These are phyloP conservation scores for Albophoma yamanashiensis DNA, from an alignment of 2,329 filamentous ascomycete species.

Conservation along the genomic window DNA sequence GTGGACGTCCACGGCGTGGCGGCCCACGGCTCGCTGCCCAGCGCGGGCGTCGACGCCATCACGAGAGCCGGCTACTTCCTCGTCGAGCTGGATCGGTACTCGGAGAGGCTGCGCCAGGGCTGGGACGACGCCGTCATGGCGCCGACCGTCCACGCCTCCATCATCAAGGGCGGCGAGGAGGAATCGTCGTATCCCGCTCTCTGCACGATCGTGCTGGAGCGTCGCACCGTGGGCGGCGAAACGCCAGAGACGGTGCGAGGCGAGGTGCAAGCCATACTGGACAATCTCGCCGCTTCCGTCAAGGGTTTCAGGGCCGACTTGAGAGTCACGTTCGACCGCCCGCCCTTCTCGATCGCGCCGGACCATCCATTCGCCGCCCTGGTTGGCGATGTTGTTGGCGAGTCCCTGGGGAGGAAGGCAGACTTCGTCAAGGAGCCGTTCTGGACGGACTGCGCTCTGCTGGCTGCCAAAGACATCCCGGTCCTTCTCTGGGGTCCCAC, in stretches of 20 bases:
- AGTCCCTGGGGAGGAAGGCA: slow-evolving; percentile 14
- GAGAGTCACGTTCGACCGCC: slow-evolving; percentile 28
- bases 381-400: slow-evolving; percentile 15
- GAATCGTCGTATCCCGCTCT: slow-evolving; percentile 37
- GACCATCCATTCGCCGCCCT: slow-evolving; percentile 29
- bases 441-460: slow-evolving; percentile 41
- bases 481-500: slow-evolving; percentile 34
- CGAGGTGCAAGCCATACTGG: slow-evolving; percentile 27
- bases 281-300: slow-evolving; percentile 17
- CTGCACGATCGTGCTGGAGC: slow-evolving; percentile 37
- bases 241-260: slow-evolving; percentile 21
- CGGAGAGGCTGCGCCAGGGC: slow-evolving; percentile 16
- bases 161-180: slow-evolving; percentile 40
- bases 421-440: slow-evolving; percentile 21
- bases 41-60: slow-evolving; percentile 39
- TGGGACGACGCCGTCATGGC: slow-evolving; percentile 21
- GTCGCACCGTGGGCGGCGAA: slow-evolving; percentile 35
- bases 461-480: slow-evolving; percentile 32
- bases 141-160: slow-evolving; percentile 33
- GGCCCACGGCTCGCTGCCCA: slow-evolving; percentile 29
- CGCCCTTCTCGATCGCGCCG: slow-evolving; percentile 26
- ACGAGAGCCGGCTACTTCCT: slow-evolving; percentile 34
- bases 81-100: slow-evolving; percentile 30
- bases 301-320: slow-evolving; percentile 28
- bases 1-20: slow-evolving; percentile 30